phyloP scores from a whole-genome alignment of 805 yeast species.

The Saturnispora serradocipensis region DNA sequence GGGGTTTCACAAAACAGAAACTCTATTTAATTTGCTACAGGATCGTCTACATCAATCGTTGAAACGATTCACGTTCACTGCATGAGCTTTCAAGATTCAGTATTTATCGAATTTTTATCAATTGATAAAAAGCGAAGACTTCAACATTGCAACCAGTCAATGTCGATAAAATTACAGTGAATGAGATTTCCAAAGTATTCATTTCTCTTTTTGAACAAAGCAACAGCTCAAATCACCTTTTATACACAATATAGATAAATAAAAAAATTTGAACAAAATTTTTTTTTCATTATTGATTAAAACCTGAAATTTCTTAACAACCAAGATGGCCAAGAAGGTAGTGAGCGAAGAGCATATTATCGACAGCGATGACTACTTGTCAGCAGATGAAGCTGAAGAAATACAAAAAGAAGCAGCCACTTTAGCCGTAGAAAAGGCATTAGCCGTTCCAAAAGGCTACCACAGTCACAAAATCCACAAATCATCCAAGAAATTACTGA shows the following conservation, averaged over 20 bases:
- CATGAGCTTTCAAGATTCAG: not conserved
- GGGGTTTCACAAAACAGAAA: too few relatives aligned
- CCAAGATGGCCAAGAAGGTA: constrained; percentile 14
- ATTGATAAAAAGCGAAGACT: not conserved
- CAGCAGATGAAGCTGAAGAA: constrained; percentile 12
- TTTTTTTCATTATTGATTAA: not conserved
- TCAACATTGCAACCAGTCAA: not conserved
- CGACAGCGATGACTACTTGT: constrained; percentile 18
- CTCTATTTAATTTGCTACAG: not conserved
- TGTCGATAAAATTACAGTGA: not conserved
- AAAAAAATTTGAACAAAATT: constrained; percentile 1
- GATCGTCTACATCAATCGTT: not conserved
- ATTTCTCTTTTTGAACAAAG: too few relatives aligned
- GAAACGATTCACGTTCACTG: not conserved
- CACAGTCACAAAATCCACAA: constrained; percentile 13
- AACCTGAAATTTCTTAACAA: not conserved
- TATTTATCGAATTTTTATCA: not conserved
- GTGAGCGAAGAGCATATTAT: constrained; percentile 22
- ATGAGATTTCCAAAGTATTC: too few relatives aligned
- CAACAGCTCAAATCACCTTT: not conserved
- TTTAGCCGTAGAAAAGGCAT: constrained; percentile 6
- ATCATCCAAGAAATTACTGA: constrained; percentile 12
- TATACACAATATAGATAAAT: not conserved
- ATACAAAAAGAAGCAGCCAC: constrained; percentile 8
- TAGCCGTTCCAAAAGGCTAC: constrained; percentile 23